Conservation (phyloP, 1,139 yeast genomes). For the Protomyces arabidopsidicola region DNA sequence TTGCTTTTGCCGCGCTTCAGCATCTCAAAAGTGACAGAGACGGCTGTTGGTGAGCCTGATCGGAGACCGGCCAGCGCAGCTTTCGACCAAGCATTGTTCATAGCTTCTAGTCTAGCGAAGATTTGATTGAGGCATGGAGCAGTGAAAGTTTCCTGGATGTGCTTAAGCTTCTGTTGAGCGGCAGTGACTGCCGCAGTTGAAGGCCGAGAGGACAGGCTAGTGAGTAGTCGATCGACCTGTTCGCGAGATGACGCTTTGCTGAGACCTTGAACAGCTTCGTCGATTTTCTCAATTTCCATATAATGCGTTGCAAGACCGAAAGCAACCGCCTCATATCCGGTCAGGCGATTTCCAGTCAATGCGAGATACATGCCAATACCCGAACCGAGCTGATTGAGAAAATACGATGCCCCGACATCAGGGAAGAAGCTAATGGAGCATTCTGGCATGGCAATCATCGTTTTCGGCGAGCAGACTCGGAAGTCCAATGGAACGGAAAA, state of each 20-base stretch:
- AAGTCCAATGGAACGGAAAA: constrained; percentile 85
- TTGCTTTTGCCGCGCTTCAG: constrained; percentile 58
- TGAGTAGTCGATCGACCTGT: constrained; percentile 69
- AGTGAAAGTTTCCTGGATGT: constrained; percentile 66
- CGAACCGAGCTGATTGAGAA: constrained; percentile 75
- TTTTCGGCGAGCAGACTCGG: constrained; percentile 82
- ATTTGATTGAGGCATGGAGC: constrained; percentile 58
- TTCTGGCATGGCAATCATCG: constrained; percentile 95
- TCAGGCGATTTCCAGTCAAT: constrained; percentile 71
- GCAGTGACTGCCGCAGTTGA: constrained; percentile 55
- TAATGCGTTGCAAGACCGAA: constrained; percentile 90
- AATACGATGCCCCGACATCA: constrained; percentile 91
- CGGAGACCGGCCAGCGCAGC: constrained; percentile 53
- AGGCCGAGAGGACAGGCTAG: constrained; percentile 54
- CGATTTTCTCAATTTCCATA: constrained; percentile 60
- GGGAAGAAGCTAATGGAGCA: constrained; percentile 95
- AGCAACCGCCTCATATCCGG: constrained; percentile 68
- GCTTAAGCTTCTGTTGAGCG: constrained; percentile 52
- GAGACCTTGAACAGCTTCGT: constrained; percentile 54
- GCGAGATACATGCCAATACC: constrained; percentile 81
- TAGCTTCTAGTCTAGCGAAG: constrained; percentile 50
- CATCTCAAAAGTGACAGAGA: constrained; percentile 66
- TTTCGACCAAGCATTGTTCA: constrained; percentile 61
- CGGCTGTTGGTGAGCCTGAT: constrained; percentile 65
- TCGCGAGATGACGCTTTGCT: constrained; percentile 48